Percentiles rank a stretch among this genome's conserved stretches.
Conservation (phyloP, 1,284 basidiomycete species). For the Ganoderma sinense region DNA sequence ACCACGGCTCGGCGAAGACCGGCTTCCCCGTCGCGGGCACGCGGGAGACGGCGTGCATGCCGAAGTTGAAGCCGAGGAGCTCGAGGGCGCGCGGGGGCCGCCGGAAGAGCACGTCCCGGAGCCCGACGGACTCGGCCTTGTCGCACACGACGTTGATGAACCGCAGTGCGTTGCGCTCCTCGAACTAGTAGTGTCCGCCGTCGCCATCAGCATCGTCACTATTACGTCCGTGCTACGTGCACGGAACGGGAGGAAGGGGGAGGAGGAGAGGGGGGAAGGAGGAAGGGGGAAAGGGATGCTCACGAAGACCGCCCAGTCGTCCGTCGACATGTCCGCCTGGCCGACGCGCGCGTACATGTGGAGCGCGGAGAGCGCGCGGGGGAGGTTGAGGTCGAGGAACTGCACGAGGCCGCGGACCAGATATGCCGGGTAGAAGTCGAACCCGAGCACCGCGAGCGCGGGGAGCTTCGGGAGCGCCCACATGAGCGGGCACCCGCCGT, state of each 20-base stretch:
- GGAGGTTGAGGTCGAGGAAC: slow-evolving; percentile 7
- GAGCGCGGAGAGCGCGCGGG: background rate
- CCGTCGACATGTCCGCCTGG: slow-evolving; percentile 1
- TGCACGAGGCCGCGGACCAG: slow-evolving; percentile 8
- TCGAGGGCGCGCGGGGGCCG: background rate
- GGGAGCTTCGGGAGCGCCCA: slow-evolving; percentile 7
- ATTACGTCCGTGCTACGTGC: background rate
- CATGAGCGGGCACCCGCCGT: slow-evolving; percentile 9
- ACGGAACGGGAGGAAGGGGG: background rate
- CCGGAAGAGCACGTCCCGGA: slow-evolving; percentile 2
- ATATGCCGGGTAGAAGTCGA: slow-evolving; percentile 7
- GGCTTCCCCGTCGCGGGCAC: background rate
- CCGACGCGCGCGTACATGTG: slow-evolving; percentile 6
- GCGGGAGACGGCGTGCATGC: background rate
- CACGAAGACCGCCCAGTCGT: slow-evolving; percentile 6
- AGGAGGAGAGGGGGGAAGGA: background rate
- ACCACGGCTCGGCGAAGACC: background rate
- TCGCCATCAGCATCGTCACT: background rate
- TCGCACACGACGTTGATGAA: slow-evolving; percentile 9
- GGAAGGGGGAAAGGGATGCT: background rate
- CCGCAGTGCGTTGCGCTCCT: background rate
- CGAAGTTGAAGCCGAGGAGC: slow-evolving; percentile 9
- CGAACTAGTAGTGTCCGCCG: background rate
- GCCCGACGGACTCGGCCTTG: background rate
- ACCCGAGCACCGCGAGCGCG: slow-evolving; percentile 8